These are phyloP conservation scores for Actinomucor elegans DNA, from an alignment of 371 early-diverging fungal species.

Conservation along the genomic window DNA sequence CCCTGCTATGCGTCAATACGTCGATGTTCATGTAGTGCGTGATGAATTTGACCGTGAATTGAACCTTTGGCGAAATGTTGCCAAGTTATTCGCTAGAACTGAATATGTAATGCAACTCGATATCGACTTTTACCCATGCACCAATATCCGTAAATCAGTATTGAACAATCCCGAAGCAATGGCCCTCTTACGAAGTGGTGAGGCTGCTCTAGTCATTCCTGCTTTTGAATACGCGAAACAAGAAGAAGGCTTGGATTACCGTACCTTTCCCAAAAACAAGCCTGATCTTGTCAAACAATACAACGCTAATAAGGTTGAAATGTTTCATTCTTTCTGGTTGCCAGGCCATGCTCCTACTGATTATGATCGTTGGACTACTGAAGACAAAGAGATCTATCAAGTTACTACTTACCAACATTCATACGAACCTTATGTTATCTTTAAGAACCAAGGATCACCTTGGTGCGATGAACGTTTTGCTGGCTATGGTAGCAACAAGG, in stretches of 20 bases:
- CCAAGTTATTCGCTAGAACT: constrained; percentile 59
- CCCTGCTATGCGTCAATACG: constrained; percentile 48
- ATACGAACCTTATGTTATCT: constrained; percentile 63
- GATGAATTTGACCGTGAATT: constrained; percentile 61
- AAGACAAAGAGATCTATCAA: constrained; percentile 37
- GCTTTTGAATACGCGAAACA: constrained; percentile 60
- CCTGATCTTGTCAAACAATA: constrained; percentile 31
- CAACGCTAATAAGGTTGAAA: constrained; percentile 40
- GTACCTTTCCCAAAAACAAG: constrained; percentile 52
- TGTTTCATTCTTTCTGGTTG: constrained; percentile 57
- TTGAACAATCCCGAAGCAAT: constrained; percentile 37
- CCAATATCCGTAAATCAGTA: constrained; percentile 47
- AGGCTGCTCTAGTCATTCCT: constrained; percentile 55
- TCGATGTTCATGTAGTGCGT: constrained; percentile 59
- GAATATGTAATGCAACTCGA: constrained; percentile 64
- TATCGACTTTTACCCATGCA: constrained; percentile 62
- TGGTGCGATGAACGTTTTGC: constrained; percentile 70
- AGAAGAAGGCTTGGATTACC: constrained; percentile 51
- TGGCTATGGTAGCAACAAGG: constrained; percentile 69
- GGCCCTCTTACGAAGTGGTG: constrained; percentile 32
- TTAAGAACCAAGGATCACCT: constrained; percentile 49
- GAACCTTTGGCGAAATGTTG: constrained; percentile 65
- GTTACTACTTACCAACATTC: constrained; percentile 57
- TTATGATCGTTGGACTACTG: constrained; percentile 48
- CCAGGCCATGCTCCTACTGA: constrained; percentile 61